Percentiles rank a stretch among this genome's conserved stretches.
Conservation (phyloP, 2,329 filamentous ascomycete genomes). For the Calonectria multiphialidica region DNA sequence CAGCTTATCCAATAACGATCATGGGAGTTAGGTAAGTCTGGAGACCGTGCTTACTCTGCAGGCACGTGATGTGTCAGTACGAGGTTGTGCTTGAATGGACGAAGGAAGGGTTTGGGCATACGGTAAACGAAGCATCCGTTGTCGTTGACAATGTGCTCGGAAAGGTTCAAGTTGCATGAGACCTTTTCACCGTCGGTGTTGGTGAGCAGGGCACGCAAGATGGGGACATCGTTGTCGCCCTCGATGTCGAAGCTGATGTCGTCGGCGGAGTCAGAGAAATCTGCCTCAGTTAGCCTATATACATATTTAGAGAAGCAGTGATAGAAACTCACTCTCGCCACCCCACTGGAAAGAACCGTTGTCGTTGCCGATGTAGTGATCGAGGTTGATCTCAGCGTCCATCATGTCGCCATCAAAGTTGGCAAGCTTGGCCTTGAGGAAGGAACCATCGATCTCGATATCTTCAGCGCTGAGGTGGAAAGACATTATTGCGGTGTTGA, state of each 20-base stretch:
- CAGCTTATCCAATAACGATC: too few relatives aligned
- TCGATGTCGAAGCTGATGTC: constrained; percentile 62
- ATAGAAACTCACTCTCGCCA: constrained; percentile 39
- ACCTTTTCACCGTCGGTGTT: constrained; percentile 56
- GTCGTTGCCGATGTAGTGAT: constrained; percentile 61
- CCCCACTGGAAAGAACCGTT: constrained; percentile 61
- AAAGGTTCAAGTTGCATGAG: constrained; percentile 65
- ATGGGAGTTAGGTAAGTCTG: too few relatives aligned
- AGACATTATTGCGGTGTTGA: constrained; percentile 9
- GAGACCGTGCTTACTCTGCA: neutral
- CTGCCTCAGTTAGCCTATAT: constrained; percentile 25
- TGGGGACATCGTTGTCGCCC: constrained; percentile 61
- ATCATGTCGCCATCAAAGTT: constrained; percentile 54
- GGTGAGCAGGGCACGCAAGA: constrained; percentile 65
- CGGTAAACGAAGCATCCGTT: constrained; percentile 52
- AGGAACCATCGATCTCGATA: constrained; percentile 61
- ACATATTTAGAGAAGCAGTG: neutral
- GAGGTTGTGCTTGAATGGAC: neutral
- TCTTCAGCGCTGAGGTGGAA: constrained; percentile 61
- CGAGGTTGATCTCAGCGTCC: constrained; percentile 61
- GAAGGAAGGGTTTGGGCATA: constrained; percentile 4
- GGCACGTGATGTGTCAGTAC: neutral
- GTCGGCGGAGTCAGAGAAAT: constrained; percentile 60
- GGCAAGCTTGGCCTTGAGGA: constrained; percentile 56
- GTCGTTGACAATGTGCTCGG: constrained; percentile 66